These are phyloP conservation scores for Picochlorum sp. DNA, from an alignment of 139 green algal species.

Conservation along the genomic window DNA sequence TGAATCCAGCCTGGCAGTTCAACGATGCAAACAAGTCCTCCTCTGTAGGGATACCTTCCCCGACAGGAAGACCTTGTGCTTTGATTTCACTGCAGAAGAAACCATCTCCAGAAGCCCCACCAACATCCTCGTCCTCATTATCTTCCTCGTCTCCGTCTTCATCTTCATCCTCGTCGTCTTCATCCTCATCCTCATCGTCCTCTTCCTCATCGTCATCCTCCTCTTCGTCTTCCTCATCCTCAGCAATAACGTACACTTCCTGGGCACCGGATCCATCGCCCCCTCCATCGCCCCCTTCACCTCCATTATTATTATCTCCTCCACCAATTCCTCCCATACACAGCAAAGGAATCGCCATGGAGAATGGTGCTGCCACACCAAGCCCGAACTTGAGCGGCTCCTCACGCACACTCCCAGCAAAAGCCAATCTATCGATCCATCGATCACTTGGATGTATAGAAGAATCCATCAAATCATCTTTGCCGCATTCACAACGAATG, in stretches of 20 bases:
- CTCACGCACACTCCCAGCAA: too few relatives aligned
- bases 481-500: too few relatives aligned
- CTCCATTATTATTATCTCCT: constrained; percentile 9
- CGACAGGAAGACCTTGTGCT: constrained; percentile 38
- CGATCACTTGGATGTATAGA: too few relatives aligned
- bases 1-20: constrained; percentile 41
- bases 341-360: constrained; percentile 3
- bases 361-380: not conserved
- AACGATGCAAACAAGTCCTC: constrained; percentile 56
- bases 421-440: too few relatives aligned
- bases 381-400: not conserved
- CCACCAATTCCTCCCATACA: constrained; percentile 15
- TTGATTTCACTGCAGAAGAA: constrained; percentile 41
- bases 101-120: constrained; percentile 7
- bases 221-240: constrained; percentile 27
- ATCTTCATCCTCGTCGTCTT: constrained; percentile 14
- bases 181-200: constrained; percentile 15
- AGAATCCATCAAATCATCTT: too few relatives aligned
- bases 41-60: constrained; percentile 46
- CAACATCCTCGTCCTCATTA: constrained; percentile 14
- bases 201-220: constrained; percentile 26
- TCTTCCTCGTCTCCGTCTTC: constrained; percentile 24
- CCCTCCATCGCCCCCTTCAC: constrained; percentile 18
- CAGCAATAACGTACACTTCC: constrained; percentile 20
- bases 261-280: constrained; percentile 15